Evolutionary conservation across 495 filamentous ascomycete species (phyloP), one percentile per base, ranked within the genome.

Genomic region (Annulohypoxylon maeteangense): DNA sequence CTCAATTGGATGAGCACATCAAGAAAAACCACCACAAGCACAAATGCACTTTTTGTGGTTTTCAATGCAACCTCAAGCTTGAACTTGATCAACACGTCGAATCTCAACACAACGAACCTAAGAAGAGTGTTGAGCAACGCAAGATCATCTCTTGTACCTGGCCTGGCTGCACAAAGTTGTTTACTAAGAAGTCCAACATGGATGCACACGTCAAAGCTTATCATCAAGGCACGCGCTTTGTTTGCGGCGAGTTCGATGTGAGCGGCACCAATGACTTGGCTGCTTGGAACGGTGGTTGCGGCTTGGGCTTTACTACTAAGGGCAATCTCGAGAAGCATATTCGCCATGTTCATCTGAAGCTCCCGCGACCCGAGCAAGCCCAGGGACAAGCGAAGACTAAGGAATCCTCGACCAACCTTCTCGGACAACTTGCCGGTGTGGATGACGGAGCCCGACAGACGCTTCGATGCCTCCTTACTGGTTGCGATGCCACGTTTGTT

Each of bases 301-400:
- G 89, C 0, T 84, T 86, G 55, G 82, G 82, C 16, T 94, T 93
- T 67, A 81, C 82, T 23, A 89, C 88, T 65, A 94, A 93, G 76
- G 81, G 85, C n/a, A 88, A 86, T 53, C 82, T 97, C 0, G 91
- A 94, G 79, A 90, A 93, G 50, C 94, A 97, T 69, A 84, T 96
- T 40, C 89, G 92, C 20, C 92, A 87, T 8, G 80, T 89, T 0
- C 94, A 97, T 76, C 74, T 95, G 36, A 88, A 89, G 3, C 81
- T 88, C 34, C 77, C 81, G 22, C 77, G 83, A 44, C 81, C 81
- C 23, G 81, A 81, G 31, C 67, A 74, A 47, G 65, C 73, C 22
- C 80, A 80, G 27, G 11, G 81, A 74, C 53, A 80, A 12, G 47
- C 47, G 14, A 27, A 27, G 0, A 62, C 59, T n/a, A 69, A 20